Evolutionary conservation across 768 basidiomycete species (phyloP).

Genomic region (Mycena pura): DNA sequence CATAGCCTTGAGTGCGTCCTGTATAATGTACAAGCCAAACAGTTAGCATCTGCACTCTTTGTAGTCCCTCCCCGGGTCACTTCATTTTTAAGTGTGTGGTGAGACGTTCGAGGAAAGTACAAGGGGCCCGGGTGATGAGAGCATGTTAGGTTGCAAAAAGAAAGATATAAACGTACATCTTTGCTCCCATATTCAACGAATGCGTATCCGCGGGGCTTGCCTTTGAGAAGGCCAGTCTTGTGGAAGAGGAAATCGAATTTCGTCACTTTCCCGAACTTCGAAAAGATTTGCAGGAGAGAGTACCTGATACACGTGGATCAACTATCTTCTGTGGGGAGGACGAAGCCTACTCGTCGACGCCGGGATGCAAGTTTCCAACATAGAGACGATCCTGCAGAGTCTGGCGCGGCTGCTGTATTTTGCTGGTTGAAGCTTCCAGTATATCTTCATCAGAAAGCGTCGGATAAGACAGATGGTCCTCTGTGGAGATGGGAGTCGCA

Average conservation of each 20-base stretch:
- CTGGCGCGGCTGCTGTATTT: constrained; percentile 35
- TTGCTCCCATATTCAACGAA: constrained; percentile 86
- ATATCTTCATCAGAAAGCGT: constrained; percentile 16
- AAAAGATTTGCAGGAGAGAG: constrained; percentile 86
- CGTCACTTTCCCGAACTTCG: constrained; percentile 90
- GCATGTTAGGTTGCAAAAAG: constrained; percentile 21
- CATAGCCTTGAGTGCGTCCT: constrained; percentile 89
- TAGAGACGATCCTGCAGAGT: constrained; percentile 80
- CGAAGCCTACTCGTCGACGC: constrained; percentile 80
- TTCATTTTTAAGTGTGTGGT: constrained; percentile 13
- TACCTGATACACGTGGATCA: constrained; percentile 57
- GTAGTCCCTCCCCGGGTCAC: constrained; percentile 22
- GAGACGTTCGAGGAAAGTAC: constrained; percentile 32
- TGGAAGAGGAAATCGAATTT: constrained; percentile 96
- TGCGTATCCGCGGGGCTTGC: constrained; percentile 94
- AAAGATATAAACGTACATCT: constrained; percentile 65
- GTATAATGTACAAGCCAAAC: constrained; percentile 21
- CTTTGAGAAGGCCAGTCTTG: constrained; percentile 86
- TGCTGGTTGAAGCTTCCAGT: constrained; percentile 28
- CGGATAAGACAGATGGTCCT: constrained; percentile 33
- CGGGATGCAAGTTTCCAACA: constrained; percentile 86
- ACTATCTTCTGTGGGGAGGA: neutral
- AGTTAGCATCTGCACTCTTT: constrained; percentile 25
- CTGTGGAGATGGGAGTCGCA: neutral
- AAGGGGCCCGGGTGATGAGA: constrained; percentile 57